Conservation (phyloP, 2,329 filamentous ascomycete species). For the Diaporthe aspalathi region DNA sequence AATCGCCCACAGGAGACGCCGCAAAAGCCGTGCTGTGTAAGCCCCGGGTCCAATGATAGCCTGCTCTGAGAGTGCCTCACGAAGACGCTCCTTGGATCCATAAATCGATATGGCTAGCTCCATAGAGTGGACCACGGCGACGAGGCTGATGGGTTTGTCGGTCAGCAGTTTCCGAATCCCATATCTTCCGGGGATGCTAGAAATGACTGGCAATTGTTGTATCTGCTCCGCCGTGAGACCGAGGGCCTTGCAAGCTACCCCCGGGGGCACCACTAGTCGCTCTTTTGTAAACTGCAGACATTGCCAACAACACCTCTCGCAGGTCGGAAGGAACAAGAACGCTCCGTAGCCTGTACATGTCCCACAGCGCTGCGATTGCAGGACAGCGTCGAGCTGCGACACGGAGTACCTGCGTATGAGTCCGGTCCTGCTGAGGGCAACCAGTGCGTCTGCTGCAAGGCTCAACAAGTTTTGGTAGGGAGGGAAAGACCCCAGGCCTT, state of each 20-base stretch:
- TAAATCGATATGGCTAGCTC: not conserved
- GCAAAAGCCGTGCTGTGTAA: not conserved
- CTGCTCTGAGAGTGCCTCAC: not conserved
- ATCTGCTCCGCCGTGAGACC: not conserved
- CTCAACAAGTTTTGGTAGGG: not conserved
- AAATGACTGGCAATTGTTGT: not conserved
- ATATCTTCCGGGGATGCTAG: not conserved
- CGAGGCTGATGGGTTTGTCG: not conserved
- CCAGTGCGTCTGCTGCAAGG: not conserved
- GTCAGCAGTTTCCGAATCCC: not conserved
- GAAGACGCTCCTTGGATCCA: not conserved
- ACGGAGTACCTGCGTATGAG: not conserved
- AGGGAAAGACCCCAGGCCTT: not conserved
- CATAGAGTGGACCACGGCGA: not conserved
- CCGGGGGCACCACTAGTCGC: not conserved
- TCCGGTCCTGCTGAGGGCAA: not conserved
- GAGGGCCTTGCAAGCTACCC: not conserved
- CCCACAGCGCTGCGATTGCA: not conserved
- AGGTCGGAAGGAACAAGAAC: conserved; percentile 10
- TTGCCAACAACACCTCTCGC: not conserved
- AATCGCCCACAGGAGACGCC: not conserved
- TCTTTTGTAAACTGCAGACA: conserved; percentile 2
- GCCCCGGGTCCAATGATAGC: not conserved
- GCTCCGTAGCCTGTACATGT: not conserved
- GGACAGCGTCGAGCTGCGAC: not conserved